Evolutionary conservation across 176 grass and related monocot genomes (phyloP).

Genomic region (Lolium multiflorum): DNA sequence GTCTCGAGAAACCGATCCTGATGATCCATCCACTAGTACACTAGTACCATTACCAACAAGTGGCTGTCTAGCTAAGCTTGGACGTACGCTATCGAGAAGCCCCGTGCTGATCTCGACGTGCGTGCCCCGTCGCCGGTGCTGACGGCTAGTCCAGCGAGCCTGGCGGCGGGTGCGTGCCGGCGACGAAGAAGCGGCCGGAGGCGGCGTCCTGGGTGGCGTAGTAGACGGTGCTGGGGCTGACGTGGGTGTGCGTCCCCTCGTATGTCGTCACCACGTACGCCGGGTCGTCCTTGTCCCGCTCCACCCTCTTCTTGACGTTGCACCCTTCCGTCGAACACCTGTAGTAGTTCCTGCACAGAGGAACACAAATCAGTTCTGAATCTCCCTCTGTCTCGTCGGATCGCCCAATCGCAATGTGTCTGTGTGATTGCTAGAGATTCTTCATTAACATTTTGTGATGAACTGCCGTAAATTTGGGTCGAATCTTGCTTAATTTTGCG

Average conservation of each 20-base stretch:
- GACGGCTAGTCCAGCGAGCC: constrained; percentile 33
- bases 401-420: background rate
- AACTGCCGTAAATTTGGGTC: background rate
- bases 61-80: background rate
- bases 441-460: background rate
- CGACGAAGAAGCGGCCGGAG: constrained; percentile 90
- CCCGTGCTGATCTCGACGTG: constrained; percentile 12
- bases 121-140: background rate
- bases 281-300: constrained; percentile 84
- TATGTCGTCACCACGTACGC: constrained; percentile 97
- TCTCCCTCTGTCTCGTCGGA: background rate
- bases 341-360: constrained; percentile 85
- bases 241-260: constrained; percentile 93
- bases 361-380: background rate
- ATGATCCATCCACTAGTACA: background rate
- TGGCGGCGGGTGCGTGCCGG: constrained; percentile 67
- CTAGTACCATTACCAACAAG: background rate
- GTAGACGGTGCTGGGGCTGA: constrained; percentile 90
- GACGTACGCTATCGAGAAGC: background rate
- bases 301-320: constrained; percentile 96
- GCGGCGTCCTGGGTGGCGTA: constrained; percentile 90
- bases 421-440: background rate
- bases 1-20: constrained; percentile 34
- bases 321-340: constrained; percentile 97
- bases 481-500: background rate